Evolutionary conservation across 768 basidiomycete species (phyloP).

Genomic region (Agrocybe praecox): DNA sequence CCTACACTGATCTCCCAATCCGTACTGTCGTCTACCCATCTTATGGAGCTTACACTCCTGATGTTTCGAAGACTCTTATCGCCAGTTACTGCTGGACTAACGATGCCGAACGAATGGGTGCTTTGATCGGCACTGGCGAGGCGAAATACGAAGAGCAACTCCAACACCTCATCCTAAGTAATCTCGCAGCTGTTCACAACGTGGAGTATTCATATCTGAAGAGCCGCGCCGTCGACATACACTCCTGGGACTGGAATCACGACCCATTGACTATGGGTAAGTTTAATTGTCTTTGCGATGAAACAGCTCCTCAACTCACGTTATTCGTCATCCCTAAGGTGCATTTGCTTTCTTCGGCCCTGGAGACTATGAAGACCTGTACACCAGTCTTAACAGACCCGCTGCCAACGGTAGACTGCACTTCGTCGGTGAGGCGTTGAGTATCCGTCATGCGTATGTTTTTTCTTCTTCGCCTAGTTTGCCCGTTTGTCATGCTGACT

Average conservation of each 20-base stretch:
- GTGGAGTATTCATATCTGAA: constrained; percentile 18
- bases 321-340: constrained; percentile 24
- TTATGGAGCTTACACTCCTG: constrained; percentile 27
- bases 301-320: not conserved
- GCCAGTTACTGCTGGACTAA: constrained; percentile 43
- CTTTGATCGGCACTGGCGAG: constrained; percentile 28
- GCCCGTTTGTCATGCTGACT: not conserved
- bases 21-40: constrained; percentile 48
- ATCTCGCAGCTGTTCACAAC: constrained; percentile 32
- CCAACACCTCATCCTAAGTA: constrained; percentile 27
- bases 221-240: constrained; percentile 19
- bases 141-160: constrained; percentile 20
- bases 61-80: constrained; percentile 31
- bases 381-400: constrained; percentile 29
- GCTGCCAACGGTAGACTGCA: constrained; percentile 31
- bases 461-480: not conserved
- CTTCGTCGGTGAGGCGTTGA: constrained; percentile 40
- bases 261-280: constrained; percentile 35
- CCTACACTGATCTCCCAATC: constrained; percentile 43
- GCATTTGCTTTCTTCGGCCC: constrained; percentile 43
- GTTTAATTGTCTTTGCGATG: not conserved
- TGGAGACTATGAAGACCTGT: constrained; percentile 36
- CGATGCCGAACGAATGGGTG: constrained; percentile 38
- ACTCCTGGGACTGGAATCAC: constrained; percentile 35
- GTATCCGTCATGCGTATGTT: constrained; percentile 33